Evolutionary conservation across 176 grass and related monocot genomes (phyloP).

Genomic region (Puccinellia tenuiflora): DNA sequence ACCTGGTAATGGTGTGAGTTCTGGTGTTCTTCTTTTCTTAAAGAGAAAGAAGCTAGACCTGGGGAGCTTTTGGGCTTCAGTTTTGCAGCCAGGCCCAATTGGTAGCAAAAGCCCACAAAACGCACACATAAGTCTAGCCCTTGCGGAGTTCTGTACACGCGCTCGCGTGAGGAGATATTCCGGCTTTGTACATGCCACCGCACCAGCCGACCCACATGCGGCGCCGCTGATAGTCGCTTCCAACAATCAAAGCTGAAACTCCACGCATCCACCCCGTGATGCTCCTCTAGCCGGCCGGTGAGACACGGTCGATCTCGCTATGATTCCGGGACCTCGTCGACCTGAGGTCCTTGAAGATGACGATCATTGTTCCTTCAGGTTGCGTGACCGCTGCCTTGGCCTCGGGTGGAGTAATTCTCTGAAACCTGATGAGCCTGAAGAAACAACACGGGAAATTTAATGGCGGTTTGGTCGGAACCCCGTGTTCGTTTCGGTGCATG

Average conservation of each 20-base stretch:
- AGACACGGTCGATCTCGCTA: not conserved
- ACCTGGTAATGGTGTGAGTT: too few species aligned
- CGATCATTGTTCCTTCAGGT: not conserved
- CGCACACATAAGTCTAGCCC: too few species aligned
- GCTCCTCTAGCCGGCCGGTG: not conserved
- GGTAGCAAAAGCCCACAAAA: too few species aligned
- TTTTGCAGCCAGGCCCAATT: too few species aligned
- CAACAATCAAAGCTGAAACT: not conserved
- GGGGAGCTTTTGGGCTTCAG: too few species aligned
- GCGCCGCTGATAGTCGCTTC: too few species aligned
- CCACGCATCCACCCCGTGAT: not conserved
- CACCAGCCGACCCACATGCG: too few species aligned
- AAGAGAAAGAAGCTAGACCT: too few species aligned
- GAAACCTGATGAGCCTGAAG: constrained; percentile 9
- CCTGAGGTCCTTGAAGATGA: not conserved
- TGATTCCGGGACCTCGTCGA: constrained; percentile 1
- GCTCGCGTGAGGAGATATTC: too few species aligned
- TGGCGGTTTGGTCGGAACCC: constrained; percentile 40
- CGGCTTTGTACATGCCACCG: too few species aligned
- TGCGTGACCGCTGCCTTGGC: not conserved
- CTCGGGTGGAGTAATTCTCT: not conserved
- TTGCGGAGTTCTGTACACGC: too few species aligned
- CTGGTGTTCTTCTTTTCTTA: too few species aligned
- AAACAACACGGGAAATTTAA: not conserved
- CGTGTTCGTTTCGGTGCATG: constrained; percentile 36